phyloP scores from a whole-genome alignment of 164 flowering plant species.

The Kalanchoe fedtschenkoi region DNA sequence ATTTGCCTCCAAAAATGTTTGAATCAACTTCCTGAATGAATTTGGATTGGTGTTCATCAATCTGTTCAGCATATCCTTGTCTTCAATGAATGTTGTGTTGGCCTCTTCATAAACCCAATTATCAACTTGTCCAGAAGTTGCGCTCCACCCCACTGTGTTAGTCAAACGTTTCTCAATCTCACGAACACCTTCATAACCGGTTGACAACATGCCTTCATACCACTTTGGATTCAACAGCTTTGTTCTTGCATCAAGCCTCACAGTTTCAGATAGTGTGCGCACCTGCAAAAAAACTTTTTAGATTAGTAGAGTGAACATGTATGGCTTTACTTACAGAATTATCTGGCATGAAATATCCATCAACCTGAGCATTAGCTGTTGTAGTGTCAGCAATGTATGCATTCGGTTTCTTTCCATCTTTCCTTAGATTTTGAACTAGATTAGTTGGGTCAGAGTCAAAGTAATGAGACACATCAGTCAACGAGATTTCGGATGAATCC shows the following conservation, averaged over 20 bases:
- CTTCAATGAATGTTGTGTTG: slow-evolving; percentile 83
- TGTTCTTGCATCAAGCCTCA: slow-evolving; percentile 89
- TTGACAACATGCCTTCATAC: slow-evolving; percentile 96
- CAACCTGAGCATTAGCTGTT: slow-evolving; percentile 95
- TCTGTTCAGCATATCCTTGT: slow-evolving; percentile 81
- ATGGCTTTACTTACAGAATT: neutral
- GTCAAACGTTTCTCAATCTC: slow-evolving; percentile 95
- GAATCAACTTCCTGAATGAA: slow-evolving; percentile 89
- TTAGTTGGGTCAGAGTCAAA: slow-evolving; percentile 99
- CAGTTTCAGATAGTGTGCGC: slow-evolving; percentile 86
- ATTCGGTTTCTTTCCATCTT: slow-evolving; percentile 93
- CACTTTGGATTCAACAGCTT: slow-evolving; percentile 94
- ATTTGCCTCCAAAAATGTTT: slow-evolving; percentile 95
- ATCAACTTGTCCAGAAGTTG: slow-evolving; percentile 96
- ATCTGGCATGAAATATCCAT: neutral
- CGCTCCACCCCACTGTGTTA: slow-evolving; percentile 99
- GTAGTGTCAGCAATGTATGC: slow-evolving; percentile 97
- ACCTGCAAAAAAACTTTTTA: slow-evolving; percentile 31
- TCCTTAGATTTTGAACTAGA: slow-evolving; percentile 77
- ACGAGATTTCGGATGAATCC: slow-evolving; percentile 94
- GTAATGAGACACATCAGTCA: slow-evolving; percentile 97
- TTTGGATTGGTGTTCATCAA: slow-evolving; percentile 91
- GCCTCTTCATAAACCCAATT: slow-evolving; percentile 99
- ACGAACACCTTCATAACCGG: slow-evolving; percentile 94
- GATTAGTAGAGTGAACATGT: neutral